These are phyloP conservation scores for Leishmania tarentolae DNA, from an alignment of 208 protist genomes.

Conservation along the genomic window DNA sequence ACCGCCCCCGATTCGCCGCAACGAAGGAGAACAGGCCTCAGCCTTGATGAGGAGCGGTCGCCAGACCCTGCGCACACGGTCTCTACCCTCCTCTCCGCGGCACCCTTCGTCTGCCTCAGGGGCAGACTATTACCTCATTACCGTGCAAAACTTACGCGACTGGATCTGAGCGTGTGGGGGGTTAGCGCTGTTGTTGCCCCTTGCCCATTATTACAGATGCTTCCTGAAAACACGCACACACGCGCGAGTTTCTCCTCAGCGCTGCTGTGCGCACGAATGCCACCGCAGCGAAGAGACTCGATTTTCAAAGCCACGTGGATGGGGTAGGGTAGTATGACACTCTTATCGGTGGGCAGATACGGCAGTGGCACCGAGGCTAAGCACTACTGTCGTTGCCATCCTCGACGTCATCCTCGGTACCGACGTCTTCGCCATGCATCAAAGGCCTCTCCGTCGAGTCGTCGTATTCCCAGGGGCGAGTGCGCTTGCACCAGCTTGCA, in stretches of 20 bases:
- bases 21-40: background rate
- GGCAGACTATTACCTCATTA: background rate
- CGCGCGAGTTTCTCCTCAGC: background rate
- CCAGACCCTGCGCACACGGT: background rate
- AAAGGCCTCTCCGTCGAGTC: background rate
- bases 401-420: constrained; percentile 20
- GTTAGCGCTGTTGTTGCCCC: background rate
- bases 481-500: constrained; percentile 35
- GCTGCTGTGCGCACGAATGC: background rate
- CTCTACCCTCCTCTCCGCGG: background rate
- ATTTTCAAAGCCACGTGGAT: background rate
- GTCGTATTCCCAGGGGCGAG: constrained; percentile 47
- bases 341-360: background rate
- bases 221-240: background rate
- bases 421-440: constrained; percentile 12
- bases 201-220: background rate
- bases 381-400: background rate
- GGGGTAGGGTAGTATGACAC: background rate
- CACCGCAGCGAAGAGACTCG: background rate
- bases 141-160: background rate
- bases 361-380: background rate
- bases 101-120: background rate
- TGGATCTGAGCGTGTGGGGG: background rate
- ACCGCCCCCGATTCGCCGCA: background rate
- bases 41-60: background rate